Percentiles rank a stretch among this genome's conserved stretches.
phyloP scores from a whole-genome alignment of 768 basidiomycete genomes.

The Auricularia auricula-judae region DNA sequence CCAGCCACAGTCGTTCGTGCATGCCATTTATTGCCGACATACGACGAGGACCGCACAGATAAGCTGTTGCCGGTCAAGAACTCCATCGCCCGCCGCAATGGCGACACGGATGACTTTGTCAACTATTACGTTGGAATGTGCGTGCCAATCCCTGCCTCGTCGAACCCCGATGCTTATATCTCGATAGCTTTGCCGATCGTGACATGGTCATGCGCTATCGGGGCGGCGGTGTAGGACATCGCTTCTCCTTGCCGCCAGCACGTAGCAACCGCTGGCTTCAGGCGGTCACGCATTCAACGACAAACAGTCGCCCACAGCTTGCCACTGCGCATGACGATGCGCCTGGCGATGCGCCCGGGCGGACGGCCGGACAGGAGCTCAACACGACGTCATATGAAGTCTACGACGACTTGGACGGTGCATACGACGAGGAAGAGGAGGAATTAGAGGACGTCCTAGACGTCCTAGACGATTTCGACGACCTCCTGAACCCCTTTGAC shows the following conservation, averaged over 20 bases:
- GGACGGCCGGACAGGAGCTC: no score
- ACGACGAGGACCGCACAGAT: background rate
- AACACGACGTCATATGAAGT: no score
- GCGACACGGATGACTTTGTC: background rate
- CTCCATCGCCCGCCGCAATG: background rate
- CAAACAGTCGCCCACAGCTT: background rate
- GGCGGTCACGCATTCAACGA: background rate
- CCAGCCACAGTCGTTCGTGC: conserved; percentile 4
- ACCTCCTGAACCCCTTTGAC: background rate
- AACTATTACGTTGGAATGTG: background rate
- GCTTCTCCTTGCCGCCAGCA: background rate
- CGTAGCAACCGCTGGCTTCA: background rate
- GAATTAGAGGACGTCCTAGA: background rate
- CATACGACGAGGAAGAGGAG: background rate
- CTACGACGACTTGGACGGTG: background rate
- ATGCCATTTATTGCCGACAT: conserved; percentile 6
- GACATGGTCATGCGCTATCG: background rate
- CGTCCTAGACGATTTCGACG: background rate
- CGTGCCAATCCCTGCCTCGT: background rate
- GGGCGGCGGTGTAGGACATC: background rate
- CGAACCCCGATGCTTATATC: background rate
- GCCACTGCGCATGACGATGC: background rate
- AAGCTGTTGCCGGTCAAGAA: background rate
- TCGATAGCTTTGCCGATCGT: background rate
- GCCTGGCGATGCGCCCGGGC: background rate